phyloP scores from a whole-genome alignment of 2,329 filamentous ascomycete genomes.

The Xylariaceae sp. region DNA sequence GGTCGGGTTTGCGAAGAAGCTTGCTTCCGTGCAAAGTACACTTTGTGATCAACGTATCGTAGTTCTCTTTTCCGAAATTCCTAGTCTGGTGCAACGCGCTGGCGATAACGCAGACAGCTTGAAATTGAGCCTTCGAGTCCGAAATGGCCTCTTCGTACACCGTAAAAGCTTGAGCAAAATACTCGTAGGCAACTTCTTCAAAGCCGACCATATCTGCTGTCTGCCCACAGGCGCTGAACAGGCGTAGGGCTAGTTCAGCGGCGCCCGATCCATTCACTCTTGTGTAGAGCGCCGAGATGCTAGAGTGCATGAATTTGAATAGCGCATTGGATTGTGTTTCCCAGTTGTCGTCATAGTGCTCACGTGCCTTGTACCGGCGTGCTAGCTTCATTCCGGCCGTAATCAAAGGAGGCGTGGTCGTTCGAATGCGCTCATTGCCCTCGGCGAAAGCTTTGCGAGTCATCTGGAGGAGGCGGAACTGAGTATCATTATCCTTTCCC shows the following conservation, averaged over 20 bases:
- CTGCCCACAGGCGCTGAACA: conserved; percentile 90
- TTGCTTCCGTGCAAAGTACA: conserved; percentile 96
- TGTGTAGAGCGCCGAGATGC: conserved; percentile 81
- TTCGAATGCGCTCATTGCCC: conserved; percentile 92
- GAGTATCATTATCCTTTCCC: conserved; percentile 82
- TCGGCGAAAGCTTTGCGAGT: conserved; percentile 83
- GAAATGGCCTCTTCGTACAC: conserved; percentile 96
- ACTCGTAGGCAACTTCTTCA: conserved; percentile 96
- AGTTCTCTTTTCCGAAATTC: conserved; percentile 94
- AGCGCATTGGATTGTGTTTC: conserved; percentile 68
- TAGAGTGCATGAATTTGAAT: conserved; percentile 93
- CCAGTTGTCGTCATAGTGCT: conserved; percentile 73
- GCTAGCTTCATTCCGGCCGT: conserved; percentile 89
- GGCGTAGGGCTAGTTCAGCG: conserved; percentile 81
- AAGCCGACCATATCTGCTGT: conserved; percentile 88
- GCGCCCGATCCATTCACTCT: conserved; percentile 75
- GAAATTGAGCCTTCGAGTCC: conserved; percentile 95
- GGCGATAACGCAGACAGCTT: conserved; percentile 92
- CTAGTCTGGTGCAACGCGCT: conserved; percentile 84
- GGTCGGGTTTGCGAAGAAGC: conserved; percentile 93
- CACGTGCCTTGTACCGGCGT: conserved; percentile 80
- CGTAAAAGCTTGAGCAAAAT: conserved; percentile 96
- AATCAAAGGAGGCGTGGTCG: conserved; percentile 88
- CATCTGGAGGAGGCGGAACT: conserved; percentile 89
- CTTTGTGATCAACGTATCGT: conserved; percentile 97